A percentile compares a stretch with the other conserved stretches of the same genome.
Conservation (phyloP, 2,329 filamentous ascomycete species). For the Penicillium sp. region DNA sequence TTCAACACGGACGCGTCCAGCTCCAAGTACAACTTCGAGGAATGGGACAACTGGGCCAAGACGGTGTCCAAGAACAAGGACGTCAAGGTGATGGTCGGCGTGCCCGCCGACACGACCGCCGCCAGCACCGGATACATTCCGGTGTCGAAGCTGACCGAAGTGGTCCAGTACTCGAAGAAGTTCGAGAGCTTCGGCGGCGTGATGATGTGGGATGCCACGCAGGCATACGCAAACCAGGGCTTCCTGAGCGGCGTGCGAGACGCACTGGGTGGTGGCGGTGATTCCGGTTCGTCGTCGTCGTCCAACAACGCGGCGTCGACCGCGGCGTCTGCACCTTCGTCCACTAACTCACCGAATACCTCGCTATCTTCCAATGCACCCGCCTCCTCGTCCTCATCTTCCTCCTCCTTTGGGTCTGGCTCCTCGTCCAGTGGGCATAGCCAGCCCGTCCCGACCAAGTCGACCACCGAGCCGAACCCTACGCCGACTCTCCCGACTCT, state of each 20-base stretch:
- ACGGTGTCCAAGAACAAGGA: constrained; percentile 55
- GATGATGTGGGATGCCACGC: constrained; percentile 68
- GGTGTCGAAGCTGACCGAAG: constrained; percentile 46
- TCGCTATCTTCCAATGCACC: constrained; percentile 25
- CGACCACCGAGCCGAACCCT: constrained; percentile 4
- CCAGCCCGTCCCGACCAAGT: background rate
- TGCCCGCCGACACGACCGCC: constrained; percentile 54
- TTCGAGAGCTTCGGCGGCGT: constrained; percentile 64
- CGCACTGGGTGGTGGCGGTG: constrained; percentile 39
- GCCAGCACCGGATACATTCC: constrained; percentile 58
- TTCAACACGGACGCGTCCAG: constrained; percentile 50
- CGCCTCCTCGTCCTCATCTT: constrained; percentile 27
- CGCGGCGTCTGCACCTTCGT: constrained; percentile 25
- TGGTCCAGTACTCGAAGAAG: constrained; percentile 54
- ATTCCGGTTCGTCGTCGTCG: constrained; percentile 46
- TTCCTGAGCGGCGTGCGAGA: constrained; percentile 51
- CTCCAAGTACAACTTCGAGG: constrained; percentile 59
- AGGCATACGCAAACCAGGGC: constrained; percentile 58
- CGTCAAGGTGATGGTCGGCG: constrained; percentile 61
- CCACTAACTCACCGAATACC: constrained; percentile 28
- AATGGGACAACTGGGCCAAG: constrained; percentile 66
- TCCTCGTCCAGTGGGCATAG: constrained; percentile 19
- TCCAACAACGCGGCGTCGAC: constrained; percentile 26
- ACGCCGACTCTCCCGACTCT: constrained; percentile 2
- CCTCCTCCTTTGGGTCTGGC: constrained; percentile 25